Evolutionary conservation across 2,329 filamentous ascomycete genomes (phyloP).

Genomic region (Bipolaris zeicola): DNA sequence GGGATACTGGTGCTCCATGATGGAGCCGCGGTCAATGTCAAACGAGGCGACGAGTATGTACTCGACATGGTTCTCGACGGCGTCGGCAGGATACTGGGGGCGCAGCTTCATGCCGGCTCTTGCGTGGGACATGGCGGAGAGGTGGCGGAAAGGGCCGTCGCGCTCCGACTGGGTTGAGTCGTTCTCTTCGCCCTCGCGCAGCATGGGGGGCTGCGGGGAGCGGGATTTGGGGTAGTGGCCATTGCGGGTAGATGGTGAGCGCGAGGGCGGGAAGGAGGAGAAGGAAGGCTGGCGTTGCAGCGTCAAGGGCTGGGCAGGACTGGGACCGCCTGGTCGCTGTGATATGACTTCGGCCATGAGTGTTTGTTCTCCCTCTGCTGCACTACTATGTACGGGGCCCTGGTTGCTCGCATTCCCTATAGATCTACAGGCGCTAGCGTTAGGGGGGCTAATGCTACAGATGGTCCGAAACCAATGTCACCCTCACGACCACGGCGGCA

Average conservation of each 20-base stretch:
- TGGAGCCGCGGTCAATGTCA: conserved; percentile 91
- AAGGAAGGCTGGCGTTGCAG: conserved; percentile 51
- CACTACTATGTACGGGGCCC: conserved; percentile 9
- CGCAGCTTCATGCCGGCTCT: conserved; percentile 39
- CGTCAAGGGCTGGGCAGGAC: conserved; percentile 20
- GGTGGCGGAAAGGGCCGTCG: conserved; percentile 34
- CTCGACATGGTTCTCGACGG: conserved; percentile 86
- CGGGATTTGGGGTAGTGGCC: conserved; percentile 40
- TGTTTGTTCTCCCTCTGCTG: conserved; percentile 29
- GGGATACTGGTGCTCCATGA: conserved; percentile 99
- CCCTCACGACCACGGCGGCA: background rate
- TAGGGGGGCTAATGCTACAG: conserved; percentile 25
- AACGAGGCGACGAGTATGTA: conserved; percentile 98
- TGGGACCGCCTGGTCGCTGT: conserved; percentile 29
- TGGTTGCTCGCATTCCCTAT: conserved; percentile 17
- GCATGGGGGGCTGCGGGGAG: conserved; percentile 46
- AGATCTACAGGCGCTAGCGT: conserved; percentile 26
- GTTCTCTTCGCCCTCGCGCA: conserved; percentile 41
- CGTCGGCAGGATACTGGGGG: conserved; percentile 56
- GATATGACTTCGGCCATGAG: conserved; percentile 42
- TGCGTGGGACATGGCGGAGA: background rate
- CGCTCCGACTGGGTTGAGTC: conserved; percentile 37
- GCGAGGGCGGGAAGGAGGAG: conserved; percentile 50
- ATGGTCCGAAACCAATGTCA: conserved; percentile 15
- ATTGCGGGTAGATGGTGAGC: conserved; percentile 48